These are phyloP conservation scores for Plectosphaerella sp. DNA, from an alignment of 2,329 filamentous ascomycete genomes.

Conservation along the genomic window DNA sequence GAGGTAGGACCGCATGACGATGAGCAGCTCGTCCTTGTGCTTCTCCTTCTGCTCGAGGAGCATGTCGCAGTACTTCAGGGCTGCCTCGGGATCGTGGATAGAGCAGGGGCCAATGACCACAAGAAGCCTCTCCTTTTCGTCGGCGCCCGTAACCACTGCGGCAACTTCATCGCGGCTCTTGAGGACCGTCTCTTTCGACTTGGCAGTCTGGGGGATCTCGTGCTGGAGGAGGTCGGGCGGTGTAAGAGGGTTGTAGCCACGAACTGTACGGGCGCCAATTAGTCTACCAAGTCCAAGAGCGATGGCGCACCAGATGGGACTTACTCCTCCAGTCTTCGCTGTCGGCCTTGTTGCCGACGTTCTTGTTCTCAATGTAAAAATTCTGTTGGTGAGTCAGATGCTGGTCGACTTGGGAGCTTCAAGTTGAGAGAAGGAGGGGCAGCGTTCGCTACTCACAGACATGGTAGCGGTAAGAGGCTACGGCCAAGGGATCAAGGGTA, in stretches of 20 bases:
- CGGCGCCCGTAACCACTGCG: constrained; percentile 64
- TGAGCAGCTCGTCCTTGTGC: constrained; percentile 82
- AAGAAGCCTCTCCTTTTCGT: constrained; percentile 55
- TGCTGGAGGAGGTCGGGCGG: constrained; percentile 92
- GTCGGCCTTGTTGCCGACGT: constrained; percentile 68
- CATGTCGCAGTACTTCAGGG: constrained; percentile 87
- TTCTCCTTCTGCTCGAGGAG: constrained; percentile 80
- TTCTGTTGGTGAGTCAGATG: constrained; percentile 31
- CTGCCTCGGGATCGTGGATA: constrained; percentile 89
- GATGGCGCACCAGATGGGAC: constrained; percentile 20
- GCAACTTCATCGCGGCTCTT: constrained; percentile 59
- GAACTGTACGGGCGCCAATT: constrained; percentile 48
- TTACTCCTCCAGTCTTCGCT: constrained; percentile 82
- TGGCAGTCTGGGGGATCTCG: constrained; percentile 66
- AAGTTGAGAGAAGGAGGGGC: not conserved
- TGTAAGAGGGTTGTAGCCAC: constrained; percentile 89
- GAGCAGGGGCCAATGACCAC: constrained; percentile 93
- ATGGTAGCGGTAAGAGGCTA: constrained; percentile 14
- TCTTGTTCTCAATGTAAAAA: constrained; percentile 75
- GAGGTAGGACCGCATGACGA: constrained; percentile 97
- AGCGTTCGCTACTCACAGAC: constrained; percentile 23
- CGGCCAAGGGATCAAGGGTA: not conserved
- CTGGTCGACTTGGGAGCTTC: not conserved
- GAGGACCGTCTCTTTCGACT: constrained; percentile 57
- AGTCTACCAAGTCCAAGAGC: constrained; percentile 10